Evolutionary conservation across 2,329 filamentous ascomycete genomes (phyloP), one percentile per base, ranked within the genome.

Genomic region (Aureobasidium sp.): DNA sequence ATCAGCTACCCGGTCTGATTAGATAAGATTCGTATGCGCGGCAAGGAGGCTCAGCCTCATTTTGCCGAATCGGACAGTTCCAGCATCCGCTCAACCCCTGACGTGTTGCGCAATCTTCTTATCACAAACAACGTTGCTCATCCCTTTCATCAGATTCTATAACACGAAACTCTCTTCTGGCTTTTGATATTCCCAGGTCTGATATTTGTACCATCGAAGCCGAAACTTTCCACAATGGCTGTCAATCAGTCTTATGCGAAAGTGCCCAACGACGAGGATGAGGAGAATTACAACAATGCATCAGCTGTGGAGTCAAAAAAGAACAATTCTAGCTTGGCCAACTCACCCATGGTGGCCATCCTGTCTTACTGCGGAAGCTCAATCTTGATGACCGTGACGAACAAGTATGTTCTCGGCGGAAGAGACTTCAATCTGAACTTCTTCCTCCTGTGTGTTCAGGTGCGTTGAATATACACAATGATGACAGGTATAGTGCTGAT

Each of bases 381-480:
- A 15, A 99, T 99, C 73, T 84, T 93, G 75, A 99, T 99, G 94
- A 99, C 94, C 7, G 90, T 97, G n/a, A 94, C 95, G 75, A 99
- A 99, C 80, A 99, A 99, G 82, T 99, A 95, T 75, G 92, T 97
- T 65, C 85, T 99, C 52, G 96, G 91, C 8, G 94, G 94, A 64
- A 82, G 84, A 57, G 84, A 88, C 67, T 99, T 95, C 84, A 99
- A 99, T 78, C 78, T 99, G 70, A 96, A 96, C 78, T 96, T 97
- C 77, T 90, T 99, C 77, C 88, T 97, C 70, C 84, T 99, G 63
- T 88, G 86, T 64, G 83, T 97, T 65, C 94, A 97, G 36, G 57
- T 47, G 20, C 6, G 27, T 50, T 53, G 13, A 41, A 12, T n/a
- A 6, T 29, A n/a, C 26, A 46, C 6, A 2, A 41, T 2, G 12